Evolutionary conservation across 2,329 filamentous ascomycete species (phyloP), one percentile per base, ranked within the genome.

Genomic region (Microdochium paspali): DNA sequence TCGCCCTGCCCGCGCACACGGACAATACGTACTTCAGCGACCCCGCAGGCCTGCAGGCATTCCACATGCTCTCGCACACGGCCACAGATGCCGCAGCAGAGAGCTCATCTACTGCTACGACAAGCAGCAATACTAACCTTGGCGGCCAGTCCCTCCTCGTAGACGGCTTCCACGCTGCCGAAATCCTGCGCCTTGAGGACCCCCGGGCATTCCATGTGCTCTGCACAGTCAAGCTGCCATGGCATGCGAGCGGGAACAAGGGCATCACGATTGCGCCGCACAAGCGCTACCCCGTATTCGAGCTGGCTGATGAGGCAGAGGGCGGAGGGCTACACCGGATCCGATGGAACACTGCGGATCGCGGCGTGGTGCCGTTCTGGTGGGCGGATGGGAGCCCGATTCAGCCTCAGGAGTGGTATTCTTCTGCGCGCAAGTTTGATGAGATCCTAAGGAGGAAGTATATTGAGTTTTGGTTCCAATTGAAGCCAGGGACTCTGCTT

Each of bases 21-120:
- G 93, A 98, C 67, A 97, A 81, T 6, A 95, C 91, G 1, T 97
- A 98, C 66, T 97, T 97, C 68, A 90, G 82, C 21, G 91, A 97
- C 53, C 91, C 93, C 0, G 84, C 87, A 2, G 89, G 91, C 10
- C 76, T 98, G 28, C 93, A 98, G 64, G 82, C 93, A 24, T 94
- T 98, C 65, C 93, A 98, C 61, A 73, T 96, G 44, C 77, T 97
- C 24, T 93, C 87, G 0, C 88, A 94, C 63, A 66, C 55, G 49
- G 70, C 93, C 63, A 66, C 55, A 49, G 70, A 57, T 13, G 20
- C 55, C 5, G 60, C 46, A 23, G 39, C 49, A 10, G 26, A 49
- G 3, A 42, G 46, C 7, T 26, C 44, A 4, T 25, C 62, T 1
- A 58, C 51, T 1, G 39, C 25, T n/a, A n/a, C n/a, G n/a, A n/a